Evolutionary conservation across 305 asterid genomes (phyloP).

Genomic region (Fraxinus ornus): DNA sequence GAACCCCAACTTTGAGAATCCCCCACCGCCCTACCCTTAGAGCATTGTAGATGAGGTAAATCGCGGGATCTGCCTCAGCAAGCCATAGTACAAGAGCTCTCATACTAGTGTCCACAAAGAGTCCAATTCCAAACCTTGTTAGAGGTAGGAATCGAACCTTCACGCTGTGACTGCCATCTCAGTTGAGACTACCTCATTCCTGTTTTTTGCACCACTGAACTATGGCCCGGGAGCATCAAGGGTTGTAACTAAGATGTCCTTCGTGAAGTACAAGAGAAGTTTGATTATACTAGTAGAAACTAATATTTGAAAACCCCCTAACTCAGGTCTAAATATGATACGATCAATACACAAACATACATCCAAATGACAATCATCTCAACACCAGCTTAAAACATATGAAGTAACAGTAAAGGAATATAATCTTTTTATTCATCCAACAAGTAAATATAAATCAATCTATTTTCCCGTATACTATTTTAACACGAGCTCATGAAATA

Average conservation of each 20-base stretch:
- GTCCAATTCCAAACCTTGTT: too few species aligned
- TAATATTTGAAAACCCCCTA: not conserved
- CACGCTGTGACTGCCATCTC: too few species aligned
- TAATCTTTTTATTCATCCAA: not conserved
- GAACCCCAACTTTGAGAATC: too few species aligned
- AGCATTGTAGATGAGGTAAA: too few species aligned
- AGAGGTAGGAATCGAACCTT: too few species aligned
- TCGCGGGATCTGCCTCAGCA: too few species aligned
- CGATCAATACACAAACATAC: not conserved
- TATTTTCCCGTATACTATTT: not conserved
- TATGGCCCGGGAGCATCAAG: not conserved
- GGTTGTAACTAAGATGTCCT: not conserved
- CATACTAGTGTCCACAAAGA: too few species aligned
- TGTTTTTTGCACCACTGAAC: too few species aligned
- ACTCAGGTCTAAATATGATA: not conserved
- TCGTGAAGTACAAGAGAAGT: not conserved
- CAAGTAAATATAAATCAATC: not conserved
- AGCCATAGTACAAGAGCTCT: too few species aligned
- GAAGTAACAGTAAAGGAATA: not conserved
- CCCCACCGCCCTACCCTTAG: too few species aligned
- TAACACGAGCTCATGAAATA: not conserved
- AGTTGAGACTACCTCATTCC: too few species aligned
- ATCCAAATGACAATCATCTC: not conserved
- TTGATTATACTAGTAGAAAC: not conserved
- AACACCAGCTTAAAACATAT: not conserved